These are phyloP conservation scores for Fusarium sp. DNA, from an alignment of 2,329 filamentous ascomycete genomes.

Conservation along the genomic window DNA sequence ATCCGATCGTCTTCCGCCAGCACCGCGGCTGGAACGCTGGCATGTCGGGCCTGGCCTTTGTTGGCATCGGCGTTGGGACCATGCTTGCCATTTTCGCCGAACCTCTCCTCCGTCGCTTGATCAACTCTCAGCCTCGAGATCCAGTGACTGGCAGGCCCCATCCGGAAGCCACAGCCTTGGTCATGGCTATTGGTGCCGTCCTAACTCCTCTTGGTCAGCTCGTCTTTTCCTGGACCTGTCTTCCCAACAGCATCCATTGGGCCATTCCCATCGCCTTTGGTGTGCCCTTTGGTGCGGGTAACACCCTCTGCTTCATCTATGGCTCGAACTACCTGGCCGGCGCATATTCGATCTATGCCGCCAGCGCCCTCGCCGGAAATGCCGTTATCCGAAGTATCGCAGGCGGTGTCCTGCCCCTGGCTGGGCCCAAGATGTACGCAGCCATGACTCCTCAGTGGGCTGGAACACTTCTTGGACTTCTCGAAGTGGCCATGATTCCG, in stretches of 20 bases:
- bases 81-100: slow-evolving; percentile 72
- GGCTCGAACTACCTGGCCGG: slow-evolving; percentile 83
- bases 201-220: slow-evolving; percentile 83
- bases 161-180: slow-evolving; percentile 84
- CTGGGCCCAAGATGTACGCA: slow-evolving; percentile 78
- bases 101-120: slow-evolving; percentile 80
- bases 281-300: slow-evolving; percentile 82
- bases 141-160: slow-evolving; percentile 77
- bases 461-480: slow-evolving; percentile 77
- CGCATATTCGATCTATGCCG: slow-evolving; percentile 84
- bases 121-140: slow-evolving; percentile 81
- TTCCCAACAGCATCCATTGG: slow-evolving; percentile 83
- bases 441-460: slow-evolving; percentile 81
- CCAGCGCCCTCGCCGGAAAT: slow-evolving; percentile 84
- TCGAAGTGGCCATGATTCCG: slow-evolving; percentile 80
- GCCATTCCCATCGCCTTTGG: slow-evolving; percentile 83
- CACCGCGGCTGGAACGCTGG: slow-evolving; percentile 82
- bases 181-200: slow-evolving; percentile 83
- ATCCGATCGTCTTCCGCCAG: slow-evolving; percentile 84
- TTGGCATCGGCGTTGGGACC: slow-evolving; percentile 75
- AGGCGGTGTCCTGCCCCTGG: slow-evolving; percentile 83
- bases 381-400: slow-evolving; percentile 78
- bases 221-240: slow-evolving; percentile 89
- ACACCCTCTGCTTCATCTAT: slow-evolving; percentile 85
- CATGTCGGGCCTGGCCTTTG: slow-evolving; percentile 80